phyloP scores from a whole-genome alignment of 2,329 filamentous ascomycete species.

The Alternaria alternata region DNA sequence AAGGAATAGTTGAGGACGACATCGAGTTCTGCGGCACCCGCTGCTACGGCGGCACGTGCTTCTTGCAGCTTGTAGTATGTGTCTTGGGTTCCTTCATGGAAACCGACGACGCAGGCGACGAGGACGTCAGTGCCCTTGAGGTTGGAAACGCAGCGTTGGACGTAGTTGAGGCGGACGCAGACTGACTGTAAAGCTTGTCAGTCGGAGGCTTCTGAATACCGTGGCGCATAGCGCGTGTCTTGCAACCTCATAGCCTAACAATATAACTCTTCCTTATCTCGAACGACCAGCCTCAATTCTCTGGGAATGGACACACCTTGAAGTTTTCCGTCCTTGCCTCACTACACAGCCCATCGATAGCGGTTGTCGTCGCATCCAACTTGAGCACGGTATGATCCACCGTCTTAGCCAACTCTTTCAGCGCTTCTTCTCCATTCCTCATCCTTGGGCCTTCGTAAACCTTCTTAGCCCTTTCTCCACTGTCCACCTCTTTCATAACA shows the following conservation, averaged over 20 bases:
- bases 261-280: not conserved
- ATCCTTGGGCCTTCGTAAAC: conserved; percentile 39
- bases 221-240: not conserved
- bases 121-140: conserved; percentile 59
- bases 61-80: conserved; percentile 62
- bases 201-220: not conserved
- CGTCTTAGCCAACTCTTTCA: conserved; percentile 45
- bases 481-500: conserved; percentile 39
- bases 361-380: conserved; percentile 55
- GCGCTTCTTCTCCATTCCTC: conserved; percentile 36
- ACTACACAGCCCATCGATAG: conserved; percentile 63
- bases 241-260: not conserved
- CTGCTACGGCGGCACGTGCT: conserved; percentile 57
- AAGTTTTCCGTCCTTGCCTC: conserved; percentile 61
- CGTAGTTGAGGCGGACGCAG: conserved; percentile 64
- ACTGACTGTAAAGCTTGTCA: conserved; percentile 55
- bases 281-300: not conserved
- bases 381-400: conserved; percentile 62
- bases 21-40: conserved; percentile 65
- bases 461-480: conserved; percentile 37
- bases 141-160: conserved; percentile 59
- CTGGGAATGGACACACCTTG: conserved; percentile 45
- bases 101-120: conserved; percentile 67
- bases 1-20: conserved; percentile 65
- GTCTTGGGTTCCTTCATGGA: conserved; percentile 66